Percentiles rank a stretch among this genome's conserved stretches.
Conservation (phyloP, 306 rosid genomes). For the Gastrolobium bilobum region DNA sequence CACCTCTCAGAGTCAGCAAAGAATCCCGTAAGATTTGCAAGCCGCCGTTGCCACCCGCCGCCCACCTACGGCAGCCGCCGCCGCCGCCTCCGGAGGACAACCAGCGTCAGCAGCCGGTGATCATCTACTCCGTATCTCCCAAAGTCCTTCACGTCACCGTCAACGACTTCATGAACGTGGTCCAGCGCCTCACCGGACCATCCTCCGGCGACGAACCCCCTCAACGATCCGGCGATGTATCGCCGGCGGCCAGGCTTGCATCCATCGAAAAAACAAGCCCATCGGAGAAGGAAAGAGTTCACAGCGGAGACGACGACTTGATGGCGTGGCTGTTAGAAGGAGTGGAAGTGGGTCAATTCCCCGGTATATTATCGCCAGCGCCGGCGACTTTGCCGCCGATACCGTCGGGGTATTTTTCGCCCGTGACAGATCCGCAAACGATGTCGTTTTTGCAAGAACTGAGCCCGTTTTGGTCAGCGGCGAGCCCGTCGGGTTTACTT, state of each 20-base stretch:
- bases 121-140: conserved; percentile 92
- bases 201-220: conserved; percentile 52
- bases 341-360: conserved; percentile 71
- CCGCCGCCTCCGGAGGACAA: conserved; percentile 1
- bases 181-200: conserved; percentile 92
- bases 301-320: conserved; percentile 35
- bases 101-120: conserved; percentile 62
- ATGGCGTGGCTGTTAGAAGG: conserved; percentile 59
- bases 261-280: conserved; percentile 85
- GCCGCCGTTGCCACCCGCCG: conserved; percentile 66
- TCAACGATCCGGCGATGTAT: conserved; percentile 63
- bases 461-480: conserved; percentile 65
- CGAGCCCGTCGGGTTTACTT: conserved; percentile 80
- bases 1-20: conserved; percentile 78
- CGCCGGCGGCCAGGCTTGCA: conserved; percentile 95
- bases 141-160: conserved; percentile 73
- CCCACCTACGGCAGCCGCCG: not conserved
- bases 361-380: conserved; percentile 82
- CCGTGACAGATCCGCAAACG: conserved; percentile 59
- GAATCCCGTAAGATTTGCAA: conserved; percentile 82
- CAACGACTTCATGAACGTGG: conserved; percentile 82
- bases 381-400: conserved; percentile 73
- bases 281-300: conserved; percentile 61
- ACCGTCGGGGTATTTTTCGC: conserved; percentile 71
- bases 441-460: conserved; percentile 56